Evolutionary conservation across 2,329 filamentous ascomycete species (phyloP).

Genomic region (Rasamsonia emersonii): DNA sequence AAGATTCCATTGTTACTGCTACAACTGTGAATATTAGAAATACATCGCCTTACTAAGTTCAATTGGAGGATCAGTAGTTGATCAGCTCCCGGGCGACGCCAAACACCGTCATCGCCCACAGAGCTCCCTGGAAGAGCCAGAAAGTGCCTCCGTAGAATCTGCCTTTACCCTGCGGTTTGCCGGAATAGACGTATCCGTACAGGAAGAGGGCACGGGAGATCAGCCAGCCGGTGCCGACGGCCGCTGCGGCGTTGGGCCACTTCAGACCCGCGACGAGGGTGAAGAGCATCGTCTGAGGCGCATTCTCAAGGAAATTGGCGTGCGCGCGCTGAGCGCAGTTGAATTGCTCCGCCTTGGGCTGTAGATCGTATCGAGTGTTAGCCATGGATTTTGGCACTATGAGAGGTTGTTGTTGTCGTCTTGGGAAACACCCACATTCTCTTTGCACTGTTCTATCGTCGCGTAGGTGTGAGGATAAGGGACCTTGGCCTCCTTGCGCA

Average conservation of each 20-base stretch:
- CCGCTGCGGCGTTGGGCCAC: constrained; percentile 42
- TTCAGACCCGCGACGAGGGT: constrained; percentile 47
- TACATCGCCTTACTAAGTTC: too few relatives aligned
- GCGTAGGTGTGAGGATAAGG: constrained; percentile 54
- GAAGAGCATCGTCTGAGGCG: constrained; percentile 41
- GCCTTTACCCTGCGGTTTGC: constrained; percentile 30
- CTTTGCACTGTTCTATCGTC: constrained; percentile 44
- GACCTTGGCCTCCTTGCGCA: constrained; percentile 46
- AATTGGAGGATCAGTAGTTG: constrained; percentile 17
- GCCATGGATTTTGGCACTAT: not conserved
- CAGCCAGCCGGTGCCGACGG: constrained; percentile 43
- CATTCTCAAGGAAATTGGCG: constrained; percentile 54
- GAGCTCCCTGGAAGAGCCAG: constrained; percentile 32
- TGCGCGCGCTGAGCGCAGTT: constrained; percentile 50
- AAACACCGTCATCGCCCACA: constrained; percentile 32
- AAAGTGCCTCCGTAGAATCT: constrained; percentile 26
- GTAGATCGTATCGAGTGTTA: too few relatives aligned
- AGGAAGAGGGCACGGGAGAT: constrained; percentile 42
- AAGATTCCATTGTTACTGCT: too few relatives aligned
- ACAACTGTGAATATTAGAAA: too few relatives aligned
- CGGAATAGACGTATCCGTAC: constrained; percentile 37
- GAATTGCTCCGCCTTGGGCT: constrained; percentile 39
- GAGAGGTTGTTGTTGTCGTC: not conserved
- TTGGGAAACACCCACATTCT: constrained; percentile 29
- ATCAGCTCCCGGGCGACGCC: constrained; percentile 26